These are phyloP conservation scores for Podosphaera fusca DNA, from an alignment of 2,329 filamentous ascomycete species.

Conservation along the genomic window DNA sequence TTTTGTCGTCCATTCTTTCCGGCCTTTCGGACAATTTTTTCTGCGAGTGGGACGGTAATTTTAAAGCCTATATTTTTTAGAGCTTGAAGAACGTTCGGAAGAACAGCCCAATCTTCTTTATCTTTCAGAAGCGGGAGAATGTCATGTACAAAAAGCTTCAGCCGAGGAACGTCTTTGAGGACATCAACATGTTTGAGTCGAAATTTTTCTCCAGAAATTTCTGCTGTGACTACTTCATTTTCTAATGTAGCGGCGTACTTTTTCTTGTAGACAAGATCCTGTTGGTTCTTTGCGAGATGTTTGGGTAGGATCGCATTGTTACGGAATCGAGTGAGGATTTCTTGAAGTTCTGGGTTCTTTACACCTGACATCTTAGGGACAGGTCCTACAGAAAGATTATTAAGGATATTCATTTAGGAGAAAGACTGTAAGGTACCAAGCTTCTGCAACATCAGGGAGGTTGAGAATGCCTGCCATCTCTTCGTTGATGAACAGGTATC, in stretches of 20 bases:
- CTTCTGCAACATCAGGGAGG: constrained; percentile 9
- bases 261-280: constrained; percentile 26
- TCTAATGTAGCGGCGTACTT: constrained; percentile 26
- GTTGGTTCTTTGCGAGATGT: constrained; percentile 30
- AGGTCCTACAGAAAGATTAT: constrained; percentile 5
- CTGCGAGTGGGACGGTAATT: neutral
- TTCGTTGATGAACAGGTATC: neutral
- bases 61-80: constrained; percentile 5
- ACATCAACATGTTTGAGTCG: constrained; percentile 11
- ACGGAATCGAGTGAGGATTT: constrained; percentile 28
- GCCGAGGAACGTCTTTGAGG: constrained; percentile 7
- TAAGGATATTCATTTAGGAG: neutral
- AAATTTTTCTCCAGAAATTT: constrained; percentile 28
- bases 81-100: constrained; percentile 11
- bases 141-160: constrained; percentile 3
- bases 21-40: constrained; percentile 6
- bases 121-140: constrained; percentile 13
- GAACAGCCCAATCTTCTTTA: constrained; percentile 15
- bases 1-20: constrained; percentile 8
- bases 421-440: constrained; percentile 7
- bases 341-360: constrained; percentile 29
- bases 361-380: constrained; percentile 23
- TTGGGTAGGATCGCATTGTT: constrained; percentile 36
- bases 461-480: constrained; percentile 8
- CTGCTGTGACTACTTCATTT: constrained; percentile 31